Base-by-base conservation (phyloP, 2,329 filamentous ascomycete species). In the Epichloe gansuensis region DNA sequence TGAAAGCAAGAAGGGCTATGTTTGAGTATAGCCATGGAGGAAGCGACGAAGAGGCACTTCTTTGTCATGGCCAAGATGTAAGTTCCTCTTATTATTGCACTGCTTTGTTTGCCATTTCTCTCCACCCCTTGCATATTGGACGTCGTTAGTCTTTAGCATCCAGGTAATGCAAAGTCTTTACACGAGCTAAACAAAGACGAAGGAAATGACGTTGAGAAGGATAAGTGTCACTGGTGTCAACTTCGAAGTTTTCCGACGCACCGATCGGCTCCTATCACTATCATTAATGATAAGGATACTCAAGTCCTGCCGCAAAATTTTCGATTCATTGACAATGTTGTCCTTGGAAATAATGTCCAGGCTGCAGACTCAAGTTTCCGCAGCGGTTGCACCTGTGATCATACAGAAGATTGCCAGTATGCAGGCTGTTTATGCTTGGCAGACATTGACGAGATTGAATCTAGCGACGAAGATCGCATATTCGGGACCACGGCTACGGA, bases 341-440 rank as follows among this genome's bases (percentile, higher is more conserved):
- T 84, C 4, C 71, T 86, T 1, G 69, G 77, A 3, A 59, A 75
- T 1, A 84, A 80, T 21, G 83, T 91, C 0, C 65, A 76, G 44
- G 72, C 75, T 12, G 78, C 78, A 4, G 78, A 78, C 55, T 70
- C 72, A 47, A 83, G 75, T 31, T 86, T 88, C 52, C 77, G 82
- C 56, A 76, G 75, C 52, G 88, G 88, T 3, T 94, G 88, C 63
- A 69, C 77, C 46, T 94, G 88, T 61, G 65, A 61, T 1, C 69
- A 77, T 2, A 74, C 80, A 48, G 74, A 77, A 60, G 76, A 81
- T 3, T 91, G 88, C 62, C 82, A 86, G 62, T 87, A 82, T 59
- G 73, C 71, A 39, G 72, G 69, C 25, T 94, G 88, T 62, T 72
- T 76, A 9, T 93, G 88, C 57, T 74, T 90, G n/a, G 82, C 79